Evolutionary conservation across 2,329 filamentous ascomycete species (phyloP).

Genomic region (Fusarium pseudoanthophilum): DNA sequence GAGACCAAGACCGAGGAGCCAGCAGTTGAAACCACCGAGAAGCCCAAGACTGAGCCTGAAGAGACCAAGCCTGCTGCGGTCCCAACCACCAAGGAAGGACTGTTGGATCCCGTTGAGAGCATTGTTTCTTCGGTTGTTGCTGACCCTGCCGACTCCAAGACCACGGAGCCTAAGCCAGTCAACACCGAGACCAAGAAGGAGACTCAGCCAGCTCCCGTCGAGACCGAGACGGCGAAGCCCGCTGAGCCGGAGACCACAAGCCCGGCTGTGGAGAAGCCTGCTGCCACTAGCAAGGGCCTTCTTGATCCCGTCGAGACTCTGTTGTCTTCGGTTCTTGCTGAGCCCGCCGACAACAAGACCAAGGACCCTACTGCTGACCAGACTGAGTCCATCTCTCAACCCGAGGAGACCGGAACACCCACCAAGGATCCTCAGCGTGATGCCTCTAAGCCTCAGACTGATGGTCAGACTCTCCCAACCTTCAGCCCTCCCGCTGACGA

Average conservation of each 20-base stretch:
- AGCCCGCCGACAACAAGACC: constrained; percentile 20
- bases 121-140: constrained; percentile 28
- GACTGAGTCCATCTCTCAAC: constrained; percentile 15
- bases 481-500: constrained; percentile 13
- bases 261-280: constrained; percentile 16
- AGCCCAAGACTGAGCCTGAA: constrained; percentile 9
- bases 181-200: constrained; percentile 1
- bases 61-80: constrained; percentile 6
- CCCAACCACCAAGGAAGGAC: constrained; percentile 21
- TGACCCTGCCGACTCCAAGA: constrained; percentile 18
- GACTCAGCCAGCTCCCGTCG: not conserved
- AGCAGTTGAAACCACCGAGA: constrained; percentile 1
- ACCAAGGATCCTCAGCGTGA: constrained; percentile 29
- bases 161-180: constrained; percentile 11
- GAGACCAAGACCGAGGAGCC: constrained; percentile 5
- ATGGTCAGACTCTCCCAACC: constrained; percentile 21
- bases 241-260: constrained; percentile 15
- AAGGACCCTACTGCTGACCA: constrained; percentile 12
- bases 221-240: constrained; percentile 20
- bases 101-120: constrained; percentile 37
- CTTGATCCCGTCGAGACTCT: constrained; percentile 39
- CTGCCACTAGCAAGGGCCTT: constrained; percentile 23
- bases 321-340: constrained; percentile 26
- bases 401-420: constrained; percentile 17
- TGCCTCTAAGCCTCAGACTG: constrained; percentile 17